Evolutionary conservation across 768 basidiomycete species (phyloP).

Genomic region (Podaxis sp.): DNA sequence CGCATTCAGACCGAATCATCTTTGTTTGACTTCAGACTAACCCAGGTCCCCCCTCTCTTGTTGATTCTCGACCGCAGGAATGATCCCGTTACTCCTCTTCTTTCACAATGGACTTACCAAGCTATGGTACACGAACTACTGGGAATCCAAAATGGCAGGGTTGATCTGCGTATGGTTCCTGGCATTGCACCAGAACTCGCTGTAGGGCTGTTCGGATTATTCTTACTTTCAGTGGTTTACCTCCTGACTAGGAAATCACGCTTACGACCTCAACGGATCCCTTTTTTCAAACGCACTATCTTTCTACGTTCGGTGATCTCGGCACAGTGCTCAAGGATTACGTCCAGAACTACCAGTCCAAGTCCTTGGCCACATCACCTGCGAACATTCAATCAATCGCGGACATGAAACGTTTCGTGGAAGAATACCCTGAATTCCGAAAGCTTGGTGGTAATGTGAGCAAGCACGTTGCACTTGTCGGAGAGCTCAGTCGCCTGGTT

Average conservation of each 20-base stretch:
- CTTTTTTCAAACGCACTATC: constrained; percentile 88
- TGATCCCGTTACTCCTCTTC: constrained; percentile 93
- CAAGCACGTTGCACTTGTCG: constrained; percentile 97
- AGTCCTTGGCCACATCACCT: constrained; percentile 73
- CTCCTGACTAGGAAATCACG: constrained; percentile 75
- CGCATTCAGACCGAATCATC: constrained; percentile 77
- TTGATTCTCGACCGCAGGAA: constrained; percentile 94
- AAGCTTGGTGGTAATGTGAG: constrained; percentile 97
- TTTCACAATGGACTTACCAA: constrained; percentile 99
- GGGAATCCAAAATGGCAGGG: constrained; percentile 91
- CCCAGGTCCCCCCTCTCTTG: constrained; percentile 84
- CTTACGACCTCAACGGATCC: constrained; percentile 88
- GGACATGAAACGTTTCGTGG: constrained; percentile 98
- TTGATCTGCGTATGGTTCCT: constrained; percentile 79
- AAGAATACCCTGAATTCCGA: constrained; percentile 97
- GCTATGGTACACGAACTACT: constrained; percentile 98
- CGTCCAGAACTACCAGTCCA: constrained; percentile 89
- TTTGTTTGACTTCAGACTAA: constrained; percentile 90
- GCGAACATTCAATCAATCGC: constrained; percentile 88
- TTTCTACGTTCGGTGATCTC: constrained; percentile 95
- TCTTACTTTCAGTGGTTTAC: constrained; percentile 11
- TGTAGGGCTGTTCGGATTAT: constrained; percentile 40
- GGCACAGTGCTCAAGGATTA: constrained; percentile 90
- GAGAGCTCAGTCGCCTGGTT: constrained; percentile 91
- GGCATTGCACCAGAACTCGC: constrained; percentile 85